Percentiles rank a stretch among this genome's conserved stretches.
phyloP scores from a whole-genome alignment of 352 stramenopile species.

The Peronospora farinosa region DNA sequence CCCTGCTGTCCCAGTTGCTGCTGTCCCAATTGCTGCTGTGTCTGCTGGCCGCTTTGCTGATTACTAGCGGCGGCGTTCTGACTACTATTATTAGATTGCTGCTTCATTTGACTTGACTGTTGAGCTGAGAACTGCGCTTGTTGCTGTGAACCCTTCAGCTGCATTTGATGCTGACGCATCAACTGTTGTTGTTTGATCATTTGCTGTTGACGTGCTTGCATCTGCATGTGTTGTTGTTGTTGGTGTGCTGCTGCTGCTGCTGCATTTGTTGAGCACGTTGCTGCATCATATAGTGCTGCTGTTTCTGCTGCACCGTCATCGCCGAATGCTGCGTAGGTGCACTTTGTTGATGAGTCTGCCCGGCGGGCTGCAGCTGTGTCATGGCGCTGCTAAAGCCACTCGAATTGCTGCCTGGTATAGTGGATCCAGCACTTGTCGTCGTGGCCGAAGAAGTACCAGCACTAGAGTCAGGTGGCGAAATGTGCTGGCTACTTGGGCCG shows the following conservation, averaged over 20 bases:
- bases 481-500: conserved; percentile 4
- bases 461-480: conserved; percentile 10
- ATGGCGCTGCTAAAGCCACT: conserved; percentile 20
- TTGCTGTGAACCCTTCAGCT: conserved; percentile 26
- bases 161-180: conserved; percentile 42
- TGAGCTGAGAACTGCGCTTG: conserved; percentile 26
- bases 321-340: conserved; percentile 22
- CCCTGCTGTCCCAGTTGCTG: conserved; percentile 34
- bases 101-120: conserved; percentile 24
- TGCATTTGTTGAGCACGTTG: conserved; percentile 51
- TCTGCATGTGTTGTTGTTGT: conserved; percentile 36
- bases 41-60: conserved; percentile 40
- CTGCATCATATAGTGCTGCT: conserved; percentile 46
- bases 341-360: conserved; percentile 21
- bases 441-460: conserved; percentile 5
- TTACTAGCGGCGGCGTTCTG: conserved; percentile 24
- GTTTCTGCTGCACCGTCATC: conserved; percentile 33
- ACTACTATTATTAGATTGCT: conserved; percentile 37
- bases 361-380: conserved; percentile 18
- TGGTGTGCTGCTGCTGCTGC: conserved; percentile 9
- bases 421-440: conserved; percentile 14
- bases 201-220: conserved; percentile 37
- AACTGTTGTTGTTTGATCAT: conserved; percentile 41
- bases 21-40: conserved; percentile 32
- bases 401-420: conserved; percentile 9